Percentiles rank a stretch among this genome's conserved stretches.
These are phyloP conservation scores for Zygotorulaspora florentina DNA, from an alignment of 805 yeast species.

Conservation along the genomic window DNA sequence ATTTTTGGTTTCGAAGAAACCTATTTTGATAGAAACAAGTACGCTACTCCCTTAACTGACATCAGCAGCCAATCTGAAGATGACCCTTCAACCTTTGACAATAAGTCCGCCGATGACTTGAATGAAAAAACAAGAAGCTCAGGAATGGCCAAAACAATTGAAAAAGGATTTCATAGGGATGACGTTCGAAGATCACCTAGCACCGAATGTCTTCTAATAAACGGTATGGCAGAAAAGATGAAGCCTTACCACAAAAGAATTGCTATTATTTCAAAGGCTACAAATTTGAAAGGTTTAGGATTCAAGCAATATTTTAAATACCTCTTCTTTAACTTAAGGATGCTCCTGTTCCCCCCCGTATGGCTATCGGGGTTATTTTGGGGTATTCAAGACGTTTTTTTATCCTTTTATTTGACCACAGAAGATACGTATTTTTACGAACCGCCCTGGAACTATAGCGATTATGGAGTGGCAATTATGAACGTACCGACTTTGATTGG, in stretches of 20 bases:
- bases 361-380: slow-evolving; percentile 66
- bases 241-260: slow-evolving; percentile 46
- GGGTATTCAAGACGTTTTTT: slow-evolving; percentile 76
- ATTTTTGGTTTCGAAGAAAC: slow-evolving; percentile 70
- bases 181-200: neutral
- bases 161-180: neutral
- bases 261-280: slow-evolving; percentile 49
- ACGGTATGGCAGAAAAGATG: slow-evolving; percentile 41
- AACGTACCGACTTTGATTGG: slow-evolving; percentile 67
- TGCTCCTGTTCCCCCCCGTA: slow-evolving; percentile 62
- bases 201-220: slow-evolving; percentile 21
- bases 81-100: slow-evolving; percentile 2
- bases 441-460: slow-evolving; percentile 61
- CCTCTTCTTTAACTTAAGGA: slow-evolving; percentile 47
- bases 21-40: slow-evolving; percentile 51
- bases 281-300: slow-evolving; percentile 60
- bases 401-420: slow-evolving; percentile 69
- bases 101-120: neutral
- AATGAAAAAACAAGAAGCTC: slow-evolving; percentile 1
- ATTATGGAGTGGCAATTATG: slow-evolving; percentile 69
- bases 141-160: slow-evolving; percentile 2
- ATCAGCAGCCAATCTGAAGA: slow-evolving; percentile 2
- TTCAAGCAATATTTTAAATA: slow-evolving; percentile 59
- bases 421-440: slow-evolving; percentile 65
- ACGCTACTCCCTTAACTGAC: slow-evolving; percentile 31